Base-by-base conservation (phyloP, 2,329 filamentous ascomycete species). In the Geosmithia morbida region DNA sequence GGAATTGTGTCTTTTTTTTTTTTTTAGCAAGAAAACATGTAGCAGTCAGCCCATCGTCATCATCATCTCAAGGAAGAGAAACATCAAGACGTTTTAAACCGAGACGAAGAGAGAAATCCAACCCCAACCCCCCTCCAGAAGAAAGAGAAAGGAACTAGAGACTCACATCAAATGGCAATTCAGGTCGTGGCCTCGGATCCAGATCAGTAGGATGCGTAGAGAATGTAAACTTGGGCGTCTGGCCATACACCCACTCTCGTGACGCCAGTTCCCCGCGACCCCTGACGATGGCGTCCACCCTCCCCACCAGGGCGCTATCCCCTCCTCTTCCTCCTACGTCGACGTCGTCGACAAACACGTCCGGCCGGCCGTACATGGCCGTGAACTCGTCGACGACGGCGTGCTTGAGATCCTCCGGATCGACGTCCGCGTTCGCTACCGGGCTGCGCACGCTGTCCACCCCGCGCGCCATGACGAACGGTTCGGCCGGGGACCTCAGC, bases 391-490 rank as follows among this genome's bases (percentile, higher is more conserved):
- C 63, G 22, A 79, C 66, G 2, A 87, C 79, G 11, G 74, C 77
- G 1, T 64, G 62, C 47, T 74, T 67, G 49, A 79, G 79, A n/a
- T 41, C 41, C 14, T 59, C 64, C 1, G 49, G 57, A 16, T 55
- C 60, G 8, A 59, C 66, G 2, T 78, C 75, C 1, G 94, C 79
- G 64, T 97, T 98, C 7, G 77, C 74, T 11, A 97, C 83, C 0
- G 81, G 79, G 44, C 87, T 94, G 51, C 86, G 81, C 42, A 97
- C 88, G 60, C 90, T 97, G 56, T 92, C 87, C 1, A 96, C 89
- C 0, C 92, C 92, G 50, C 84, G 81, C 0, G 87, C 86, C 51
- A 79, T 79, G 57, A 97, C 82, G 58, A 78, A 89, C 0, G 73
- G 71, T 54, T 81, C 82, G 0, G 84, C 86, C 0, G 88, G 87